A percentile compares a stretch with the other conserved stretches of the same genome.
These are phyloP conservation scores for Borovskyia barvae DNA, from an alignment of 208 protist species.

Conservation along the genomic window DNA sequence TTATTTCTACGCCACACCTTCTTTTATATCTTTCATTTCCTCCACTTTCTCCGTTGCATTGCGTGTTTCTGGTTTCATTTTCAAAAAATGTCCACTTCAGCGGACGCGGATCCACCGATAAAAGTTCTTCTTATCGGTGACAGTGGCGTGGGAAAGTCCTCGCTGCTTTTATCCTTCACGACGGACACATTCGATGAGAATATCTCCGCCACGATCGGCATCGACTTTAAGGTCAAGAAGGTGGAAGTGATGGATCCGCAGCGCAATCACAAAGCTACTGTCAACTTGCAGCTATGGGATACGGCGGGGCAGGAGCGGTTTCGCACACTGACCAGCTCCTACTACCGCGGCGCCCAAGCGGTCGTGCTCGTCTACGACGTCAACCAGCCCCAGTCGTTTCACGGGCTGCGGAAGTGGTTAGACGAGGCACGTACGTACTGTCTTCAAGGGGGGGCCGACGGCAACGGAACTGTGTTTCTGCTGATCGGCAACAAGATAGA, in stretches of 20 bases:
- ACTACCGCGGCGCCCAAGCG: slow-evolving; percentile 82
- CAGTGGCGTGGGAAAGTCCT: slow-evolving; percentile 81
- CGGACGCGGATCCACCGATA: slow-evolving; percentile 55
- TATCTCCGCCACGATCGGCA: slow-evolving; percentile 76
- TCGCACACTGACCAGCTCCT: slow-evolving; percentile 76
- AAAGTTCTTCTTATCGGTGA: slow-evolving; percentile 84
- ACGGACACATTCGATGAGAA: slow-evolving; percentile 59
- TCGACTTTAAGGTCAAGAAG: slow-evolving; percentile 87
- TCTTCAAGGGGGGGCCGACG: slow-evolving; percentile 27
- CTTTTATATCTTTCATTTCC: not conserved
- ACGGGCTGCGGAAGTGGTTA: slow-evolving; percentile 74
- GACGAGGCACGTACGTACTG: slow-evolving; percentile 69
- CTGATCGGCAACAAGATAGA: slow-evolving; percentile 90
- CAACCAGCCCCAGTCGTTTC: slow-evolving; percentile 65
- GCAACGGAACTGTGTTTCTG: slow-evolving; percentile 51
- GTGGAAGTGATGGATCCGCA: slow-evolving; percentile 60
- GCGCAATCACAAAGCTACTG: slow-evolving; percentile 41
- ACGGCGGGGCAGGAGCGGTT: slow-evolving; percentile 88
- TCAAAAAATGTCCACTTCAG: slow-evolving; percentile 15
- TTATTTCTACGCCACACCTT: not conserved
- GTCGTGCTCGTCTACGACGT: slow-evolving; percentile 91
- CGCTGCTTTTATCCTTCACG: slow-evolving; percentile 78
- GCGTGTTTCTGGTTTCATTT: not conserved
- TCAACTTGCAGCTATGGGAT: slow-evolving; percentile 90
- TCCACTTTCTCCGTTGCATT: not conserved